Evolutionary conservation across 805 yeast genomes (phyloP), one percentile per base, ranked within the genome.

Genomic region (Pichia nanzhaoensis): DNA sequence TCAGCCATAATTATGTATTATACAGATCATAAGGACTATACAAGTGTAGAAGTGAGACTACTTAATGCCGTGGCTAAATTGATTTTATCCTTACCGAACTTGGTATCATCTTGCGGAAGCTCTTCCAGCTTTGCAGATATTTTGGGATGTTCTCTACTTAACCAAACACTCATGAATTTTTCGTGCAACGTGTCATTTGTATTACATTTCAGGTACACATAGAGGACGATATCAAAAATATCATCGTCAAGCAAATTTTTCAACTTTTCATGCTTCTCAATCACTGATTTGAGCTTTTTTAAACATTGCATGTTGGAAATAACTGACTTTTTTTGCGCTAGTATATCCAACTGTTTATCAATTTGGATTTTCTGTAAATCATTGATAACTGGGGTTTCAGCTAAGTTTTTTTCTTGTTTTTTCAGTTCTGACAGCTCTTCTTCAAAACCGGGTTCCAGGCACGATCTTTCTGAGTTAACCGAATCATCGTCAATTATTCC

Each of bases 191-290:
- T 60, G 1, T 54, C 55, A 35, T 44, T 49, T 3, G 45, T 44
- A 34, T 59, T 60, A 20, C 51, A 45, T 34, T 57, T 47, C 5
- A 75, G 44, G 50, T 70, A 66, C 4, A 75, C 69, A 46, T 56
- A 58, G 12, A 75, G 57, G 14, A 74, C 53, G 3, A 71, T 51
- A 41, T 73, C 74, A 6, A 69, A 52, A 0, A 57, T 48, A 57
- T 56, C 34, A 28, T 44, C 39, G 6, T 39, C 37, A 3, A 44
- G 30, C 18, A 16, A 9, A n/a, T 8, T 14, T 41, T 31, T 30
- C n/a, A 28, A 7, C 16, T 36, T 30, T 12, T 34, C 27, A 30
- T 37, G 48, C 2, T 46, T 37, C 3, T 47, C 41, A 14, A 60
- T 39, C 1, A 51, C 36, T 10, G 50, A 52, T 34, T 52, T 55